Base-by-base conservation (phyloP, 768 basidiomycete species). In the Guyanaporus albipodus region DNA sequence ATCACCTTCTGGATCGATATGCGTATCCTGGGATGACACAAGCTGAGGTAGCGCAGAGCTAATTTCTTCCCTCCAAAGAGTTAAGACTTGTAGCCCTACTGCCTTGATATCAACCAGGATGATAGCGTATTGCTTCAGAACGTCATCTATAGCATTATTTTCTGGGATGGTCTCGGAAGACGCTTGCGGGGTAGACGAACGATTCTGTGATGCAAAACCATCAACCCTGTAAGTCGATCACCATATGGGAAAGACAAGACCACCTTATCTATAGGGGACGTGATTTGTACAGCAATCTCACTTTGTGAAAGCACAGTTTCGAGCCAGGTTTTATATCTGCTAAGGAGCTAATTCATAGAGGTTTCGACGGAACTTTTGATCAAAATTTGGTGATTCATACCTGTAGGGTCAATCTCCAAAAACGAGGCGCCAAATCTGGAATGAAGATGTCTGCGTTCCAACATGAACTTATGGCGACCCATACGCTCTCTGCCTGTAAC, bases 361-460 rank as follows among this genome's bases (percentile, higher is more conserved):
- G 44, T 44, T 42, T 50, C 27, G 33, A 48, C 23, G 24, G 24
- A 28, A 46, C 44, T 31, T 33, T 43, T 18, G 23, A 28, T 40
- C 28, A 40, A 32, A 18, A 34, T 18, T 2, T 5, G 41, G 49
- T 41, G 55, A 12, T 23, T 23, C 58, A 43, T 39, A 91, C 92
- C 79, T 99, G 95, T 22, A 99, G 68, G 6, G 85, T 89, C 47
- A 98, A 69, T 58, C 78, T 81, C 96, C 95, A 98, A 64, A 98
- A 98, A 40, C 87, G 78, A 66, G 84, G 75, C 28, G 79, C 78
- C 10, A 98, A 68, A 48, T 92, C 86, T 2, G 86, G 84, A 33
- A 98, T 82, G 63, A 79, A 94, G 8, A 96, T 75, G 42, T 91
- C 85, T 15, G 82, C 78, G 47, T 83, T 86, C 95, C 95, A 98